Evolutionary conservation across 1,284 basidiomycete species (phyloP).

Genomic region (Ganoderma sp.): DNA sequence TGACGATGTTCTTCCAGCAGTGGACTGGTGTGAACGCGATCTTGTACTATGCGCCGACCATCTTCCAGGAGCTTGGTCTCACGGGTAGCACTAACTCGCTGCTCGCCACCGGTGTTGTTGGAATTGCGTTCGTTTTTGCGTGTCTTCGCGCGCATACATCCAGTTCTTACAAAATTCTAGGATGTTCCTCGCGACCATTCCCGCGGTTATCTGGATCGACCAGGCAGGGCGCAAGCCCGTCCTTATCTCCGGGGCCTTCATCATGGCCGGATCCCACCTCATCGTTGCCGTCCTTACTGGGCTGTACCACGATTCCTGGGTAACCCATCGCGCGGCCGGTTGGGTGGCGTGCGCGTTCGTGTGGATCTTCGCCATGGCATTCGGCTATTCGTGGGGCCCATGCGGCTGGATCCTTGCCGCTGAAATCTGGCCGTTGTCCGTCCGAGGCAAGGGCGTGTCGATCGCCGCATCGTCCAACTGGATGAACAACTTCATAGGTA

Average conservation of each 20-base stretch:
- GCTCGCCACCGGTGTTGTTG: constrained; percentile 83
- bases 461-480: constrained; percentile 76
- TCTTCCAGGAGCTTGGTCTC: constrained; percentile 65
- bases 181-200: constrained; percentile 78
- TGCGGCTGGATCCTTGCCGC: constrained; percentile 72
- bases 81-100: constrained; percentile 65
- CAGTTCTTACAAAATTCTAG: constrained; percentile 29
- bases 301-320: constrained; percentile 59
- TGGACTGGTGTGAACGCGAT: constrained; percentile 72
- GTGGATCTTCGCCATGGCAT: constrained; percentile 72
- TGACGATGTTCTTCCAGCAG: constrained; percentile 81
- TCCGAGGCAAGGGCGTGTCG: constrained; percentile 72
- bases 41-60: constrained; percentile 71
- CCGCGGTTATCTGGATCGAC: constrained; percentile 76
- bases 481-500: constrained; percentile 81
- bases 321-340: constrained; percentile 50
- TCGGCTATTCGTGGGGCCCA: constrained; percentile 75
- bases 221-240: constrained; percentile 73
- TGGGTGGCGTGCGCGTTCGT: constrained; percentile 71
- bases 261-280: constrained; percentile 70
- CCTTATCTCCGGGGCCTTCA: constrained; percentile 69
- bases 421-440: constrained; percentile 69
- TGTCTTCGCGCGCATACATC: neutral
- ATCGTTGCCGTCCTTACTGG: constrained; percentile 67
- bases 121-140: constrained; percentile 64